Evolutionary conservation across 768 basidiomycete genomes (phyloP).

Genomic region (Boletus vermiculosoides): DNA sequence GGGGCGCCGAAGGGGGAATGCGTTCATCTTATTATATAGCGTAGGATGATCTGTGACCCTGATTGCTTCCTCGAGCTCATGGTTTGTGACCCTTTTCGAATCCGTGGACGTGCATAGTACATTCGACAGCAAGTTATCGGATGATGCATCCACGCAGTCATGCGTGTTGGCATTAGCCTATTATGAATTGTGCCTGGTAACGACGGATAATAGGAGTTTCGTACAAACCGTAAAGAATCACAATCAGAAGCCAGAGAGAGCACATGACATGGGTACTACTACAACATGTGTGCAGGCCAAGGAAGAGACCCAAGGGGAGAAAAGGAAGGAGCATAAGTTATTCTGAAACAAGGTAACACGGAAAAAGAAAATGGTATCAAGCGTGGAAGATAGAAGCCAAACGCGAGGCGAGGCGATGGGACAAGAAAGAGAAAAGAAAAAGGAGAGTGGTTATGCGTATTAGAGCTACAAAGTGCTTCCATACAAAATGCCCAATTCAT

Average conservation of each 20-base stretch:
- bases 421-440: constrained; percentile 3
- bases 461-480: constrained; percentile 31
- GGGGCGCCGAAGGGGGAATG: neutral
- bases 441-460: constrained; percentile 23
- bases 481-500: constrained; percentile 18
- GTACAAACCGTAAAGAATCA: neutral
- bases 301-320: neutral
- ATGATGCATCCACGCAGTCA: neutral
- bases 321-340: constrained; percentile 26
- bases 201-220: neutral
- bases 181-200: constrained; percentile 6
- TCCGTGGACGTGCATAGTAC: neutral
- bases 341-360: neutral
- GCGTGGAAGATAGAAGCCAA: neutral
- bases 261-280: constrained; percentile 29
- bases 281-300: constrained; percentile 24
- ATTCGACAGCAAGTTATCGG: neutral
- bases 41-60: neutral
- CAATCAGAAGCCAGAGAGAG: neutral
- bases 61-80: constrained; percentile 12
- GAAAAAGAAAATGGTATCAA: constrained; percentile 10
- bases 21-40: neutral
- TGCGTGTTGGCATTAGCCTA: neutral
- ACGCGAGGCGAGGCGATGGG: neutral
- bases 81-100: neutral